Base-by-base conservation (phyloP, 2,329 filamentous ascomycete species). In the Nothophoma quercina region DNA sequence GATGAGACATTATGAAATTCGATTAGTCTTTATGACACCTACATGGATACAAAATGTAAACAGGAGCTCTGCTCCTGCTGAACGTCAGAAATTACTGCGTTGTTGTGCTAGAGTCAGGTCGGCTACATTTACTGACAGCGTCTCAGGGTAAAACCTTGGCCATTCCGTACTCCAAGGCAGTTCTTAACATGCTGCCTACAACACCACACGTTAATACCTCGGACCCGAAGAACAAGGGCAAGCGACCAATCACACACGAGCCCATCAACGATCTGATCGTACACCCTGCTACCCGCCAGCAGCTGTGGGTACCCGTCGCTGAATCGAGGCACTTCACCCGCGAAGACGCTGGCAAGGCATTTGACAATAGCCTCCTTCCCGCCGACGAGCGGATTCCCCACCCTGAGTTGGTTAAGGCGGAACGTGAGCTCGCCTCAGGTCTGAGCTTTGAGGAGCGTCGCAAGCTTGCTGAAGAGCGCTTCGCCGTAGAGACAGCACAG, bases 1-100 rank as follows among this genome's bases (percentile, higher is more conserved):
- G 87, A 89, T 89, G 87, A 90, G 83, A 81, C 78, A 85, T 67
- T 75, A 79, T 84, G 64, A 85, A 87, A 85, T 89, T 80, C 93
- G 93, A 97, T 98, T 96, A 97, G 93, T 98, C 93, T 96, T 96
- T 83, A 97, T 96, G 93, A 98, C 93, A 87, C 76, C 80, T 74
- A 86, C 82, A 87, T 95, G 91, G 90, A 97, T 93, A 93, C 81
- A 88, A 83, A 84, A 80, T 49, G 79, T 85, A 83, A 50, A 44
- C 47, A 28, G 26, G 40, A 64, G 63, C 83, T 85, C 87, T 88
- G 82, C 84, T 85, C 85, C 88, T 85, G 88, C 88, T 91, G 88
- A 91, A 64, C 50, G 64, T 67, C 58, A 55, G 44, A 26, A 30
- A 45, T 6, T 19, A 43, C 16, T 34, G 18, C 6, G 5, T 25